Percentiles rank a stretch among this genome's conserved stretches.
Conservation (phyloP, 2,329 filamentous ascomycete species). For the Trichophyton rubrum region DNA sequence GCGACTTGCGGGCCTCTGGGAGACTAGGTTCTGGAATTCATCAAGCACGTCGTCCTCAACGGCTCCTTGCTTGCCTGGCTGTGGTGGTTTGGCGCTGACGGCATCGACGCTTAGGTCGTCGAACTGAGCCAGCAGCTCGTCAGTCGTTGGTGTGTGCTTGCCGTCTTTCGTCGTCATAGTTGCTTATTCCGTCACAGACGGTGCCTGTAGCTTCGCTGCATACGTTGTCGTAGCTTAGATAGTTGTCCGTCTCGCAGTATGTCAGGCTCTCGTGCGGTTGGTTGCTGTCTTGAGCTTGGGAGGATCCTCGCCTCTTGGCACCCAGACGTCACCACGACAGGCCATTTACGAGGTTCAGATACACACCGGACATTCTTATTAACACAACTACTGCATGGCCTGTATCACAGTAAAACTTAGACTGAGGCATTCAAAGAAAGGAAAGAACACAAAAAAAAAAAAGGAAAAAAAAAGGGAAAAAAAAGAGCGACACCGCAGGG, state of each 20-base stretch:
- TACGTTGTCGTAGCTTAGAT: background rate
- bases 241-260: background rate
- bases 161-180: constrained; percentile 20
- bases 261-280: background rate
- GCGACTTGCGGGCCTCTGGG: constrained; percentile 55
- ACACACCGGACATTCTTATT: no score
- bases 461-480: background rate
- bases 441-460: no score
- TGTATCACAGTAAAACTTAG: no score
- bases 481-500: constrained; percentile 1
- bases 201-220: background rate
- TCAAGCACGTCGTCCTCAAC: constrained; percentile 65
- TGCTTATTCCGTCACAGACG: background rate
- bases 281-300: background rate
- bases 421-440: no score
- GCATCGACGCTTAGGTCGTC: constrained; percentile 34
- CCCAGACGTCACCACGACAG: background rate
- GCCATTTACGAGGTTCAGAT: background rate
- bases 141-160: constrained; percentile 27
- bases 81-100: constrained; percentile 11
- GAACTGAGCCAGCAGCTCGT: constrained; percentile 40
- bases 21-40: constrained; percentile 70
- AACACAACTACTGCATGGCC: no score
- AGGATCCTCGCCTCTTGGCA: background rate
- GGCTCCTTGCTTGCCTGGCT: constrained; percentile 12